These are phyloP conservation scores for Paramecium sexaurelia DNA, from an alignment of 73 alveolate genomes.

Conservation along the genomic window DNA sequence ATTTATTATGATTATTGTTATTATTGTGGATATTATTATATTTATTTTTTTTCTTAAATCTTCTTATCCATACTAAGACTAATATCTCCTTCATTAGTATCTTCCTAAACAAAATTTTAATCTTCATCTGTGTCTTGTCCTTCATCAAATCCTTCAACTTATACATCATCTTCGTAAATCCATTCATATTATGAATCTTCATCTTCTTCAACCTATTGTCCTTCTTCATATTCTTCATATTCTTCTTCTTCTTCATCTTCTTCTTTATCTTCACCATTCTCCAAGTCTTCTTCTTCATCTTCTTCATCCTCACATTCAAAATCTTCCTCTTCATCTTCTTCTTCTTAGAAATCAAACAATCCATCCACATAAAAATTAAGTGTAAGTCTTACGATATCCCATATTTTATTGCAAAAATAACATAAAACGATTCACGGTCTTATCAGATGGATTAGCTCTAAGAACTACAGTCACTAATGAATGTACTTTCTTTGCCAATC, in stretches of 20 bases:
- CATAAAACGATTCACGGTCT: slow-evolving; percentile 6
- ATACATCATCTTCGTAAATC: background rate
- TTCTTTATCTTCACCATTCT: background rate
- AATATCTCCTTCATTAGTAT: slow-evolving; percentile 33
- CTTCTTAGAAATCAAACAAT: slow-evolving; percentile 33
- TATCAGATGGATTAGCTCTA: background rate
- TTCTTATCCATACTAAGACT: slow-evolving; percentile 16
- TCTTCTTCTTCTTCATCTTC: slow-evolving; percentile 9
- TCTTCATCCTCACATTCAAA: slow-evolving; percentile 25
- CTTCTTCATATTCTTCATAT: slow-evolving; percentile 26
- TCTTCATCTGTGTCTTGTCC: background rate
- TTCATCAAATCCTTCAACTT: background rate
- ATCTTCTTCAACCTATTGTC: background rate
- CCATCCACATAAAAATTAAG: slow-evolving; percentile 47
- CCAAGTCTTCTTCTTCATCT: background rate
- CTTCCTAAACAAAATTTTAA: background rate
- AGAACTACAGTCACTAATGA: background rate
- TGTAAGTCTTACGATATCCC: slow-evolving; percentile 30
- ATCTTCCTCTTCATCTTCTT: slow-evolving; percentile 22
- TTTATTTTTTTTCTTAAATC: background rate
- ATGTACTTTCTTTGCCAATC: slow-evolving; percentile 24
- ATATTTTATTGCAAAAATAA: slow-evolving; percentile 17
- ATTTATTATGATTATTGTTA: background rate
- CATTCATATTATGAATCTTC: background rate
- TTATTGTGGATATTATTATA: background rate